Evolutionary conservation across 2,329 filamentous ascomycete genomes (phyloP).

Genomic region (Pezicula rhizophila): DNA sequence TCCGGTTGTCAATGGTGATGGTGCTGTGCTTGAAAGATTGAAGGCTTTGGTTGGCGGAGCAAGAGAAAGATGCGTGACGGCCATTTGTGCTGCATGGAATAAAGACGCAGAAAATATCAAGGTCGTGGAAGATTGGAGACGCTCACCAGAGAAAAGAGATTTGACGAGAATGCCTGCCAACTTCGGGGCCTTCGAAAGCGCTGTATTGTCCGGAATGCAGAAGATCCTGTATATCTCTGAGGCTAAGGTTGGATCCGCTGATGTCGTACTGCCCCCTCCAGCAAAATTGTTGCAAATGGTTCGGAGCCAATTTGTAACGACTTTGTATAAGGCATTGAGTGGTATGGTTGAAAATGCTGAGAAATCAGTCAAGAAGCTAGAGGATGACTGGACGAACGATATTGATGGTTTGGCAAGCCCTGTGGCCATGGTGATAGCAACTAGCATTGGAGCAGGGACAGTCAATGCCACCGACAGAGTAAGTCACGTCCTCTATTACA

Average conservation of each 20-base stretch:
- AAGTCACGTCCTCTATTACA: constrained; percentile 19
- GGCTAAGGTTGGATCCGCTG: constrained; percentile 65
- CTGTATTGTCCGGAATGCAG: constrained; percentile 80
- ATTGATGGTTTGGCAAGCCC: constrained; percentile 26
- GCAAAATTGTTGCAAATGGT: constrained; percentile 87
- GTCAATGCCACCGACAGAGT: constrained; percentile 48
- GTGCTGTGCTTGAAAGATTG: constrained; percentile 62
- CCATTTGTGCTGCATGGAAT: constrained; percentile 87
- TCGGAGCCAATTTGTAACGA: constrained; percentile 84
- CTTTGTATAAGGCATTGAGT: constrained; percentile 86
- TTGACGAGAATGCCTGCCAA: constrained; percentile 85
- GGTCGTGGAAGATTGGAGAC: constrained; percentile 87
- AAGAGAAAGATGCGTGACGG: constrained; percentile 78
- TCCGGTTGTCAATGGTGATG: constrained; percentile 53
- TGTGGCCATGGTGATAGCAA: constrained; percentile 26
- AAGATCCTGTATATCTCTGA: constrained; percentile 93
- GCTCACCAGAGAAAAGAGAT: constrained; percentile 73
- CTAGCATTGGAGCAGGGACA: constrained; percentile 38
- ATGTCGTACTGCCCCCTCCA: constrained; percentile 80
- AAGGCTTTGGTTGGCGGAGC: constrained; percentile 69
- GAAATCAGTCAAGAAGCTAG: constrained; percentile 55
- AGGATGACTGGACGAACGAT: constrained; percentile 28
- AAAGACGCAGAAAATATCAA: constrained; percentile 90
- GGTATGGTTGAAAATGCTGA: constrained; percentile 98
- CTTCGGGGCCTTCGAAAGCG: constrained; percentile 80